phyloP scores from a whole-genome alignment of 1,139 yeast genomes.

The Blastobotrys aristatus region DNA sequence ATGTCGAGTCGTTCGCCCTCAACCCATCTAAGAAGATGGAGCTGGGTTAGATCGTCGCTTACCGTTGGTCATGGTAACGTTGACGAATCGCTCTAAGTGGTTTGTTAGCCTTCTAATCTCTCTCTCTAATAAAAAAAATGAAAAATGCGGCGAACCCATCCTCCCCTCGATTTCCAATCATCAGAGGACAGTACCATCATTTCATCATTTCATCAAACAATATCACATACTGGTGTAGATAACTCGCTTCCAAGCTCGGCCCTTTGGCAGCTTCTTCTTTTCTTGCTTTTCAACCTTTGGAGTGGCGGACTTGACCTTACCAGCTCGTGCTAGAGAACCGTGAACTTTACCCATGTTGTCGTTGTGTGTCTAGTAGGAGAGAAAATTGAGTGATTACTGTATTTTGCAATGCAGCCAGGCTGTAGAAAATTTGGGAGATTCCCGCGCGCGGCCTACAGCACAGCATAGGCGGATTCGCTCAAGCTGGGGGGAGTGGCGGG shows the following conservation, averaged over 20 bases:
- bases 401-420: too few relatives aligned
- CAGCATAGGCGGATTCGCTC: too few relatives aligned
- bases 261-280: conserved; percentile 77
- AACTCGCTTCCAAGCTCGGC: conserved; percentile 96
- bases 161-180: too few relatives aligned
- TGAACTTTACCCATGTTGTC: conserved; percentile 77
- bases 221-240: conserved; percentile 77
- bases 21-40: conserved; percentile 46
- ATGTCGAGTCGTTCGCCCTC: not conserved
- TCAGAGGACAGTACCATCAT: too few relatives aligned
- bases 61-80: conserved; percentile 97
- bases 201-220: not conserved
- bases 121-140: too few relatives aligned
- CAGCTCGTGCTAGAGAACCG: conserved; percentile 99
- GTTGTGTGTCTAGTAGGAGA: not conserved
- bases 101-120: too few relatives aligned
- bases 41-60: conserved; percentile 98
- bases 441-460: too few relatives aligned
- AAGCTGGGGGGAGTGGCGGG: too few relatives aligned
- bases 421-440: too few relatives aligned
- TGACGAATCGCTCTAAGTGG: conserved; percentile 67
- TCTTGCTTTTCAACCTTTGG: conserved; percentile 91
- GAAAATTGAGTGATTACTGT: too few relatives aligned
- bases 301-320: conserved; percentile 99
- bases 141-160: too few relatives aligned